Percentiles rank a stretch among this genome's conserved stretches.
Conservation (phyloP, 495 filamentous ascomycete species). For the Chlorociboria aeruginascens region DNA sequence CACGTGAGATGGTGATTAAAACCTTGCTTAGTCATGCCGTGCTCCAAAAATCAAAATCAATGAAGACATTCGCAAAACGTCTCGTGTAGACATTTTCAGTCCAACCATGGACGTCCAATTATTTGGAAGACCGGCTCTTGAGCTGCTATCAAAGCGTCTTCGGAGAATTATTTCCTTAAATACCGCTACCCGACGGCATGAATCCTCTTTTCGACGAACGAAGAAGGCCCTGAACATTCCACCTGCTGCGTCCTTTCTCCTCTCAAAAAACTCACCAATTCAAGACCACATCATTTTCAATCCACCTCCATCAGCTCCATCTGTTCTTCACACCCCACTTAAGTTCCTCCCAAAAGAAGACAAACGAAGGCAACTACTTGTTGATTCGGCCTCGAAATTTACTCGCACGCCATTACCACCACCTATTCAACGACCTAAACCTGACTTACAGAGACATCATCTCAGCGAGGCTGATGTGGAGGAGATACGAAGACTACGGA, state of each 20-base stretch:
- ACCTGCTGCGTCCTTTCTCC: conserved; percentile 48
- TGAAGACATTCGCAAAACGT: not conserved
- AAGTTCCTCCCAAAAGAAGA: conserved; percentile 82
- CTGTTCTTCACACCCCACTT: conserved; percentile 73
- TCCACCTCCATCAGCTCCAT: conserved; percentile 75
- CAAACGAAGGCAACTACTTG: conserved; percentile 41
- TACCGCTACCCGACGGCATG: conserved; percentile 14
- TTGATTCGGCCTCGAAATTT: conserved; percentile 1
- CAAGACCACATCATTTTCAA: conserved; percentile 72
- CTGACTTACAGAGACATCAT: conserved; percentile 38
- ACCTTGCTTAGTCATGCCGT: not conserved
- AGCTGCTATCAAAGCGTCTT: conserved; percentile 27
- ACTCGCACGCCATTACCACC: conserved; percentile 33
- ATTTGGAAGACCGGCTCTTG: conserved; percentile 25
- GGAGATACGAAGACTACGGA: conserved; percentile 64
- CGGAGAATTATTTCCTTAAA: conserved; percentile 30
- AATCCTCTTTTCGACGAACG: conserved; percentile 51
- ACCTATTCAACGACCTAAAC: conserved; percentile 31
- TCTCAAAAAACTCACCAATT: conserved; percentile 20
- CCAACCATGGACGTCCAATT: conserved; percentile 15
- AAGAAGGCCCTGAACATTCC: conserved; percentile 49
- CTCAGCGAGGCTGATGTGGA: conserved; percentile 58
- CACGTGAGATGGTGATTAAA: too few species aligned
- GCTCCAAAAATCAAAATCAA: not conserved
- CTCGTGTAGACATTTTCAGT: not conserved